Conservation (phyloP, 805 yeast species). For the Suhomyces canberraensis region DNA sequence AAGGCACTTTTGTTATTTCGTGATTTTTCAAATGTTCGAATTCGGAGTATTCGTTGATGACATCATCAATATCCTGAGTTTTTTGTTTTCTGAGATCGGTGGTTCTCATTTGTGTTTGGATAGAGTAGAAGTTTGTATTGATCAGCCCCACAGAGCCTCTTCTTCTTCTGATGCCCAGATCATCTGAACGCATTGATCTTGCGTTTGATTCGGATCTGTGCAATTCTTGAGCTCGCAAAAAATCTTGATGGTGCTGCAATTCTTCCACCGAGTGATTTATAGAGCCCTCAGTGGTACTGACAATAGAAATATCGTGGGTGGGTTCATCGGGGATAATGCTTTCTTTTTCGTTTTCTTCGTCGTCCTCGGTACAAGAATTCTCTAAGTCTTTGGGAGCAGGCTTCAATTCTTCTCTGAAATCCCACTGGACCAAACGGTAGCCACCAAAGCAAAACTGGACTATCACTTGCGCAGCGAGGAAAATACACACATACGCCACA, state of each 20-base stretch:
- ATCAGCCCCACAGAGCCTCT: slow-evolving; percentile 5
- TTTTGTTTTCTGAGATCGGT: slow-evolving; percentile 22
- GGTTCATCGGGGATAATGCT: neutral
- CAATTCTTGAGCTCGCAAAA: slow-evolving; percentile 12
- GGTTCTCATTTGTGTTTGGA: slow-evolving; percentile 17
- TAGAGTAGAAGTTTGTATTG: slow-evolving; percentile 13
- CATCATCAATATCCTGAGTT: slow-evolving; percentile 36
- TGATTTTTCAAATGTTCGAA: slow-evolving; percentile 30
- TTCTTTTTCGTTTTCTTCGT: neutral
- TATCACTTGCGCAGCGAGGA: slow-evolving; percentile 64
- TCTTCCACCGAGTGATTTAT: slow-evolving; percentile 2
- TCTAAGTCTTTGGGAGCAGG: neutral
- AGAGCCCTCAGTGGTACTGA: slow-evolving; percentile 2
- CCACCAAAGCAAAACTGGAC: slow-evolving; percentile 75
- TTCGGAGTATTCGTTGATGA: slow-evolving; percentile 47
- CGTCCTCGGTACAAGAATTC: slow-evolving; percentile 3
- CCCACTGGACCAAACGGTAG: slow-evolving; percentile 65
- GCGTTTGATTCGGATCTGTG: slow-evolving; percentile 9
- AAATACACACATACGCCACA: slow-evolving; percentile 78
- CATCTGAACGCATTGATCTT: slow-evolving; percentile 3
- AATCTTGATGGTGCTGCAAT: slow-evolving; percentile 20
- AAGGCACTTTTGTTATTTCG: slow-evolving; percentile 17
- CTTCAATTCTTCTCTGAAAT: slow-evolving; percentile 47
- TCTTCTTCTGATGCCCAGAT: slow-evolving; percentile 6
- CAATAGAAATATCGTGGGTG: slow-evolving; percentile 1